Conservation (phyloP, 1,284 basidiomycete species). For the Xanthoconium separans region DNA sequence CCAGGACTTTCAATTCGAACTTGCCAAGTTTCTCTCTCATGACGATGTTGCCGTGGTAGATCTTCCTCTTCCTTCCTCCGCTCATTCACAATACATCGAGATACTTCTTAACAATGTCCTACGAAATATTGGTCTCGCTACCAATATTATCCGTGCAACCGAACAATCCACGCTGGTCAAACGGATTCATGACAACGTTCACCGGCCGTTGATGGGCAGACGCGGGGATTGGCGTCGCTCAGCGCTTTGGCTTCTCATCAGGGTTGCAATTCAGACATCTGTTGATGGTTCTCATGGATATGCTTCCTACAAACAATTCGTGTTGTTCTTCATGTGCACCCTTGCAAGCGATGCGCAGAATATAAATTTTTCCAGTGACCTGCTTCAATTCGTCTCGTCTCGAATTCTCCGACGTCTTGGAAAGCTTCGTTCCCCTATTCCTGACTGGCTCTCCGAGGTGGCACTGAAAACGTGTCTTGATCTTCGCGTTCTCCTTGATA, state of each 20-base stretch:
- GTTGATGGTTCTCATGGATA: background rate
- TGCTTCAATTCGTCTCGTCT: constrained; percentile 23
- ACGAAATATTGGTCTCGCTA: background rate
- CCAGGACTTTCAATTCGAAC: background rate
- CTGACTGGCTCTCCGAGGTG: constrained; percentile 7
- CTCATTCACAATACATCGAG: background rate
- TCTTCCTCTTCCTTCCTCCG: background rate
- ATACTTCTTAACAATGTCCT: background rate
- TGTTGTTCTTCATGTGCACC: background rate
- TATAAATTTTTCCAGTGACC: constrained; percentile 28
- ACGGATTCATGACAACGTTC: background rate
- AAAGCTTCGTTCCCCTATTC: constrained; percentile 30
- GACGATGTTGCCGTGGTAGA: background rate
- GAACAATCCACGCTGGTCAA: background rate
- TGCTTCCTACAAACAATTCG: background rate
- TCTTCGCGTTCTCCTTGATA: constrained; percentile 5
- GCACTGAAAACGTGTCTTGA: background rate
- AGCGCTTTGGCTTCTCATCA: background rate
- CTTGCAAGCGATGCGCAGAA: constrained; percentile 5
- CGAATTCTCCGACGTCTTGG: constrained; percentile 36
- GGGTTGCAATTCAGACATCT: background rate
- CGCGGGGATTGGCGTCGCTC: background rate
- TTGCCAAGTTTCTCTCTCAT: background rate
- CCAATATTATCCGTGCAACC: background rate
- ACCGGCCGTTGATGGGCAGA: background rate